Evolutionary conservation across 257 asterid genomes (phyloP), one percentile per base, ranked within the genome.

Genomic region (Plectranthus barbatus): DNA sequence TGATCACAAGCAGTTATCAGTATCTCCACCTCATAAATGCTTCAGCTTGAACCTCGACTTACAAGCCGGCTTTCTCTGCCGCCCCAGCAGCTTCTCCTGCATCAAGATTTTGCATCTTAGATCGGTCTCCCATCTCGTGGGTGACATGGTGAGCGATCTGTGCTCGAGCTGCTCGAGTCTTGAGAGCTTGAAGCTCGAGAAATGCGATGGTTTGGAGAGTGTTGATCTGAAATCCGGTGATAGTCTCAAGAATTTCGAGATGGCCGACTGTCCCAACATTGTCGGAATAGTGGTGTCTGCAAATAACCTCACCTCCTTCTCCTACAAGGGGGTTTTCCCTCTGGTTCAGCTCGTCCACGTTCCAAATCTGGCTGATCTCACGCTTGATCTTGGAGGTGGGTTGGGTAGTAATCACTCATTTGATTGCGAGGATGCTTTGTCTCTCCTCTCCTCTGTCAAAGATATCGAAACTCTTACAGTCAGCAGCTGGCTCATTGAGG

Each of bases 401-500:
- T 33, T 54, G 6, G 75, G 59, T 1, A 45, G 26, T 1, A 46
- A 45, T 5, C 5, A n/a, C n/a, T n/a, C 3, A 4, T 77, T 77
- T 3, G 68, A 72, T 7, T 68, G 71, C 29, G 81, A 72, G 46
- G 75, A 68, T 54, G 70, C 26, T 39, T 21, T 76, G 31, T 9
- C 52, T 23, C 66, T 72, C 15, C 58, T 76, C 2, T 50, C 17
- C 31, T 62, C 69, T 34, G 41, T 76, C 36, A 72, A 45, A 49
- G 70, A 76, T 11, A 64, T 76, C 2, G 67, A 72, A 49, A 45
- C 5, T 15, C 75, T 76, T 39, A 64, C 66, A 4, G 18, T 76
- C 3, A 62, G 58, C 69, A 60, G 67, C 26, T 76, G 77, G 81
- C 62, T 76, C 44, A 60, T 76, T 63, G 72, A 73, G 78, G 78